Base-by-base conservation (phyloP, 208 protist species). In the Crithidia mellificae region DNA sequence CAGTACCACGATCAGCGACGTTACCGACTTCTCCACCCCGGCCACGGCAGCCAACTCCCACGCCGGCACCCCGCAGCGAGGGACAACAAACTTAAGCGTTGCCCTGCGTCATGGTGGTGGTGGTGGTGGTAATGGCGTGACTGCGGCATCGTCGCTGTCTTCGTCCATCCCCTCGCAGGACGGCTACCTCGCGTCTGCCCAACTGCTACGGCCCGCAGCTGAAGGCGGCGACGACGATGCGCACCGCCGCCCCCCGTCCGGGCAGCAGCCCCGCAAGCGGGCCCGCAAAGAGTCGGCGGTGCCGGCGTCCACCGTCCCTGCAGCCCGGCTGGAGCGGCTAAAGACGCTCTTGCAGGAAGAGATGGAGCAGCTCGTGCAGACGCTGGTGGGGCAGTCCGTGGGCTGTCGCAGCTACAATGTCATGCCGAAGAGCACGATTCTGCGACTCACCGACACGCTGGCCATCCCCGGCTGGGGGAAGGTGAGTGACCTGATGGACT, bases 341-440 rank as follows among this genome's bases (percentile, higher is more conserved):
- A 69, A 93, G 58, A 68, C 30, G 8, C 53, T 70, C 17, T 69
- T 95, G 55, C 77, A 85, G 58, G 49, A 47, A 24, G 74, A 91
- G 69, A 58, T 95, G 52, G 90, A 95, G 65, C 58, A 54, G 22
- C 80, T 93, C 39, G 85, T 93, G 58, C 80, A 87, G 57, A 78
- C 76, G 20, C 84, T 95, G 5, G 90, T 87, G 22, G 86, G 91
- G 63, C 70, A 71, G 59, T 81, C 74, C 29, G 85, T 92, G 41
- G 86, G 86, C 20, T 87, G 87, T 4, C 85, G 90, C 19, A 77
- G 81, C 73, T 93, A 92, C 76, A 93, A 95, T 47, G 90, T 95
- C 9, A 87, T 93, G 82, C 81, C 85, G 19, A 88, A 84, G 76
- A 92, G 87, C 57, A 90, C 86, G 22, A 88, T 95, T 41, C 74